Base-by-base conservation (phyloP, 1,284 basidiomycete species). In the Coniophora puteana region DNA sequence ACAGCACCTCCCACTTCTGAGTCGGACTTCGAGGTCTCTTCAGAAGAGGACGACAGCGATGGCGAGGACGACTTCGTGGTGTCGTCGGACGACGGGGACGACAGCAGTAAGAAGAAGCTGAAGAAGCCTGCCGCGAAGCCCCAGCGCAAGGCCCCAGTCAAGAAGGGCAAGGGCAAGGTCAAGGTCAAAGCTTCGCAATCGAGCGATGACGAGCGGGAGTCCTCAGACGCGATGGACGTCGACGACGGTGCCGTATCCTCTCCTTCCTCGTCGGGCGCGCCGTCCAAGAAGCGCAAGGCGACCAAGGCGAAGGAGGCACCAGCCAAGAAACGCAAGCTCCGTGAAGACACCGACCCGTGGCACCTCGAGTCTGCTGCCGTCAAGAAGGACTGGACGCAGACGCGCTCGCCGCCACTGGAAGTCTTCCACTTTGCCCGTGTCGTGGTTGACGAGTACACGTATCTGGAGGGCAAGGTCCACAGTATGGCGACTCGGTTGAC, bases 391-490 rank as follows among this genome's bases (percentile, higher is more conserved):
- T 94, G 83, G 83, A 83, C 71, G 18, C 66, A 82, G 52, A 86
- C 94, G 80, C 74, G 78, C 34, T 76, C 80, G 0, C 92, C 93
- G 1, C 84, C 92, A 11, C 66, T 96, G 38, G 91, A 95, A 62
- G 88, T 93, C 74, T 96, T 97, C 75, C 78, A 91, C 62, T 95
- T 89, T 60, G 73, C 88, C 6, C 84, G 93, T 3, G 78, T 90
- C 36, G 86, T 96, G 38, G 83, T 96, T 34, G 94, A 97, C 65
- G 93, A 97, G 61, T 97, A 95, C 62, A 95, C 93, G 1, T 97
- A 97, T 58, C 74, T 95, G 12, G 82, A 87, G 26, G 90, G 87
- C 40, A 83, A 88, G 52, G 74, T 83, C 7, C 83, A 90, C 41
- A 73, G 89, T 1, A 76, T 93, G 51, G 75, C 95, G 22, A 89